Evolutionary conservation across 495 filamentous ascomycete genomes (phyloP), one percentile per base, ranked within the genome.

Genomic region (Trichoderma gamsii): DNA sequence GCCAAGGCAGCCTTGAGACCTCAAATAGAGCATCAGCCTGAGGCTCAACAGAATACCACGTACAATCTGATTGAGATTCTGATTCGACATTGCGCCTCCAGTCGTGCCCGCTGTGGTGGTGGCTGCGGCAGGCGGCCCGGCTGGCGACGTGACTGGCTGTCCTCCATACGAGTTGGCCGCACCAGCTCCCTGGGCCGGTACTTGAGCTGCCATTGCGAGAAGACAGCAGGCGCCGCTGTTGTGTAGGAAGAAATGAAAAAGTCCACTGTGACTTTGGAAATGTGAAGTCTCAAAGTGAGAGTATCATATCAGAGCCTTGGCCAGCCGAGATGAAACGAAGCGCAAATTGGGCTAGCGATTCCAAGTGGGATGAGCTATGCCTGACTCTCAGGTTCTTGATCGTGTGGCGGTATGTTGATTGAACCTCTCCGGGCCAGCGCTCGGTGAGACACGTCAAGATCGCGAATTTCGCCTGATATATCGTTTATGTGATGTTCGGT

Each of bases 1-100:
- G 16, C 27, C 7, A 41, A 15, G 27, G 6, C 4, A 16, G 63
- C 63, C 38, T 16, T 25, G 23, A 63, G 16, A 15, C 59, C n/a
- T 35, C 63, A 38, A 41, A 32, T 18, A 32, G n/a, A 65, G 59
- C 70, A 70, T 59, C 70, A 65, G 18, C 66, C 66, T 71, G 56
- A 70, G 3, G 66, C 66, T 63, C 52, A 59, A 38, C 38, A 67
- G 64, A 56, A 73, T 73, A 70, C 65, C 38, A 83, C 91, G 83
- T 84, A 97, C 94, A 75, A 99, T 99, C 71, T 96, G 92, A 70
- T 99, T 99, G 9, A 99, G 76, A 73, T 97, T 96, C 71, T 96
- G 93, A 81, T 86, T 71, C 72, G 84, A 69, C 77, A 84, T 70
- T 72, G 77, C 64, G 9, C 69, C 41, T 29, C 70, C 68, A 6